phyloP scores from a whole-genome alignment of 129 eudicot genomes.

The Flaveria brownii region DNA sequence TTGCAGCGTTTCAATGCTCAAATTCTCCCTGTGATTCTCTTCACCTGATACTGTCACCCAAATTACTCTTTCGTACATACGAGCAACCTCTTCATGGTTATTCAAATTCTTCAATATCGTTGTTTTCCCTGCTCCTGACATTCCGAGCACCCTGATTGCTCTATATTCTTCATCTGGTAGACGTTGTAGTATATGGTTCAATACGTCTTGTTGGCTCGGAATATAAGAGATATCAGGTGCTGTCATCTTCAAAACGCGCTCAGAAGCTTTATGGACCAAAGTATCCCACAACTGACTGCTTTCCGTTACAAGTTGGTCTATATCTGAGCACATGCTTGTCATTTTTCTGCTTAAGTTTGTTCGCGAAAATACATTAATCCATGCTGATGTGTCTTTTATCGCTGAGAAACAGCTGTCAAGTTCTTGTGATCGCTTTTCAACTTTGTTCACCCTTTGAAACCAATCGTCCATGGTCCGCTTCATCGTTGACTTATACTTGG shows the following conservation, averaged over 20 bases:
- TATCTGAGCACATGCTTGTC: constrained; percentile 13
- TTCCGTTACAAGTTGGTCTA: constrained; percentile 17
- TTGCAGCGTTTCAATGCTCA: constrained; percentile 33
- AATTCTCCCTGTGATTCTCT: constrained; percentile 33
- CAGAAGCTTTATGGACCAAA: constrained; percentile 33
- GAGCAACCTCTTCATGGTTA: constrained; percentile 37
- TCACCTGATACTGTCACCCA: constrained; percentile 42
- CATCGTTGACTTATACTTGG: constrained; percentile 25
- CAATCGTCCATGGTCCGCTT: constrained; percentile 33
- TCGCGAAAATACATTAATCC: constrained; percentile 8
- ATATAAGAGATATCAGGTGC: constrained; percentile 29
- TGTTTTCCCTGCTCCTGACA: constrained; percentile 39
- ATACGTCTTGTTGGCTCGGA: constrained; percentile 20
- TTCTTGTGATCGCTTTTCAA: constrained; percentile 22
- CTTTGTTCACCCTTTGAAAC: constrained; percentile 27
- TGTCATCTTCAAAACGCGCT: constrained; percentile 21
- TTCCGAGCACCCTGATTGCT: constrained; percentile 31
- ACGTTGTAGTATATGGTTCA: constrained; percentile 25
- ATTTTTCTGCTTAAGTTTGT: constrained; percentile 30
- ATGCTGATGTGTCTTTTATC: constrained; percentile 11
- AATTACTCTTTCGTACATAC: constrained; percentile 26
- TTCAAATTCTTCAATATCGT: constrained; percentile 39
- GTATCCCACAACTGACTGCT: constrained; percentile 19
- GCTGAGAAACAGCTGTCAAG: constrained; percentile 21
- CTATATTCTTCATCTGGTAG: constrained; percentile 12